Evolutionary conservation across 1,284 basidiomycete species (phyloP).

Genomic region (Phlebopus sp.): DNA sequence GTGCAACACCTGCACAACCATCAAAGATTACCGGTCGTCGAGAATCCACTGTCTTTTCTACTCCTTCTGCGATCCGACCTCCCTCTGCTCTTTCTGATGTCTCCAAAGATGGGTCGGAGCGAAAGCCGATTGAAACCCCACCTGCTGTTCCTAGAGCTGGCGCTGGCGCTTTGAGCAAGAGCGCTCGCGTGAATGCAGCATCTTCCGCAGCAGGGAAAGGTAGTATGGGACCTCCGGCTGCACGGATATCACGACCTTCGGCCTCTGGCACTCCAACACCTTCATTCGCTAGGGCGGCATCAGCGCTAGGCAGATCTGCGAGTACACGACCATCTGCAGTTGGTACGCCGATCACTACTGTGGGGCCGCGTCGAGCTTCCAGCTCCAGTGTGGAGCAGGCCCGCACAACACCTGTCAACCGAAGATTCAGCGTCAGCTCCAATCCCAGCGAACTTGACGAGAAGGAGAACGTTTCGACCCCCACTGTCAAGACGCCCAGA

Average conservation of each 20-base stretch:
- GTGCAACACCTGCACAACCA: constrained; percentile 52
- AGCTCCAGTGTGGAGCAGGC: constrained; percentile 17
- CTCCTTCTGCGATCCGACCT: constrained; percentile 45
- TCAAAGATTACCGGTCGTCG: constrained; percentile 45
- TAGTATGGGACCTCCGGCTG: constrained; percentile 47
- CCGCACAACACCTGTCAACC: constrained; percentile 14
- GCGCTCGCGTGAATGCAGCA: constrained; percentile 43
- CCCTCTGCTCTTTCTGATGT: constrained; percentile 55
- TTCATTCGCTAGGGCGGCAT: constrained; percentile 29
- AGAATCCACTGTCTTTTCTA: constrained; percentile 51
- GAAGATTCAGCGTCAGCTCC: constrained; percentile 21
- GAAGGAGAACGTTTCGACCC: constrained; percentile 22
- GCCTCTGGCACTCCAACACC: constrained; percentile 36
- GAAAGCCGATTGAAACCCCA: constrained; percentile 29
- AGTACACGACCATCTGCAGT: constrained; percentile 15
- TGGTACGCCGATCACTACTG: neutral
- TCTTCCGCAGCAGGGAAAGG: constrained; percentile 25
- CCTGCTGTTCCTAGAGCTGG: constrained; percentile 10
- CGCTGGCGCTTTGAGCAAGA: constrained; percentile 44
- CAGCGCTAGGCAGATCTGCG: constrained; percentile 29
- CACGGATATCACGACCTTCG: constrained; percentile 37
- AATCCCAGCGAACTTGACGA: constrained; percentile 24
- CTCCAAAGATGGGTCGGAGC: constrained; percentile 37
- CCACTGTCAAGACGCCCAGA: constrained; percentile 14
- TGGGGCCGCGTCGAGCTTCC: constrained; percentile 19